Conservation (phyloP, 2,329 filamentous ascomycete species). For the Fusarium poae region DNA sequence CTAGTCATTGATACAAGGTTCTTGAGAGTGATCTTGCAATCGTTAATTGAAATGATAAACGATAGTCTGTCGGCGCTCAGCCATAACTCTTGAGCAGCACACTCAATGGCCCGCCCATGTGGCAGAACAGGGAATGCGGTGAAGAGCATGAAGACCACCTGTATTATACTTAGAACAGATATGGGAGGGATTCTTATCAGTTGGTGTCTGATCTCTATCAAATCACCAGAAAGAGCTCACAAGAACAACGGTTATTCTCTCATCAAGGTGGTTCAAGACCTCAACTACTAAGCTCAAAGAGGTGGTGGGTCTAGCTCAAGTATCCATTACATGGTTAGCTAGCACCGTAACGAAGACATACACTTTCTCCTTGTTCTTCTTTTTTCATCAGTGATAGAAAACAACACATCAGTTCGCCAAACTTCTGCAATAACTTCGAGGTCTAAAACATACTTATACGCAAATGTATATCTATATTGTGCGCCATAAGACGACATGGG, state of each 20-base stretch:
- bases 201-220: background rate
- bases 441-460: constrained; percentile 24
- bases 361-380: background rate
- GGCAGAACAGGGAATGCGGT: background rate
- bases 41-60: background rate
- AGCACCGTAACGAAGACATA: background rate
- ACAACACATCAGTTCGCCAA: background rate
- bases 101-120: background rate
- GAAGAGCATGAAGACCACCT: no score
- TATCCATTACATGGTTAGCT: constrained; percentile 1
- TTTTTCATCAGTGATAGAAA: background rate
- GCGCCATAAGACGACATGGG: constrained; percentile 1
- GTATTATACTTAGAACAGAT: background rate
- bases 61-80: background rate
- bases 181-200: background rate
- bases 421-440: background rate
- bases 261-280: background rate
- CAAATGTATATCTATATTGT: constrained; percentile 30
- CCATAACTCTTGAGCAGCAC: background rate
- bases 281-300: constrained; percentile 22
- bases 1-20: background rate
- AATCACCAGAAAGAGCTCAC: background rate
- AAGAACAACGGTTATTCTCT: background rate
- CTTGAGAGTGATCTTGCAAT: background rate
- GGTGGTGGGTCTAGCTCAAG: constrained; percentile 22